phyloP scores from a whole-genome alignment of 441 rosid species.

The Jatropha podagrica region DNA sequence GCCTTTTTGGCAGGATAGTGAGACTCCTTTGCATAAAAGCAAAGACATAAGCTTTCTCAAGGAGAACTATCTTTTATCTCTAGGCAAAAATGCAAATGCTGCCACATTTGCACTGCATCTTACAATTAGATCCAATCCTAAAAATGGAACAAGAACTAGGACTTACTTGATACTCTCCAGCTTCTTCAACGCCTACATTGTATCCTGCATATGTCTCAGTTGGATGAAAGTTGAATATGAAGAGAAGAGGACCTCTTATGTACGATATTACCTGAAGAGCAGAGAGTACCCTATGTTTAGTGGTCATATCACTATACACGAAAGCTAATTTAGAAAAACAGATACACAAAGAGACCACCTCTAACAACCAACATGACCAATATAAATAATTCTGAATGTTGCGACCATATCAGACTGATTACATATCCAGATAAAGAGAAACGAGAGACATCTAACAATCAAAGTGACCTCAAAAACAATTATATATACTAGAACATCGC shows the following conservation, averaged over 20 bases:
- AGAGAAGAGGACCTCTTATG: constrained; percentile 82
- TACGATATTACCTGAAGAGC: constrained; percentile 75
- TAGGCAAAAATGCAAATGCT: not conserved
- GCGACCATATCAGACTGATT: not conserved
- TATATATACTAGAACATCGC: not conserved
- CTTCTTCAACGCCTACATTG: constrained; percentile 84
- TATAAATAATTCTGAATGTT: not conserved
- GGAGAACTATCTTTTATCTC: not conserved
- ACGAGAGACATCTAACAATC: not conserved
- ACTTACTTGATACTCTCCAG: constrained; percentile 90
- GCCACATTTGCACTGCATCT: not conserved
- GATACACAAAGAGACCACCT: not conserved
- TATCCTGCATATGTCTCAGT: constrained; percentile 58
- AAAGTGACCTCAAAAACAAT: constrained; percentile 2
- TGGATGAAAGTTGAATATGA: constrained; percentile 92
- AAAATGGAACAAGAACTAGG: not conserved
- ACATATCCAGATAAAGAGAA: not conserved
- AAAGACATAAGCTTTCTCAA: not conserved
- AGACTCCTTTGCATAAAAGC: not conserved
- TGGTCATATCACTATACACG: not conserved
- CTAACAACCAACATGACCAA: not conserved
- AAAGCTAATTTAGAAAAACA: not conserved
- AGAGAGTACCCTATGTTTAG: constrained; percentile 5
- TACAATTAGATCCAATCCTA: not conserved
- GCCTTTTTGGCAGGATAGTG: not conserved